These are phyloP conservation scores for Ricinus communis DNA, from an alignment of 345 rosid genomes.

Conservation along the genomic window DNA sequence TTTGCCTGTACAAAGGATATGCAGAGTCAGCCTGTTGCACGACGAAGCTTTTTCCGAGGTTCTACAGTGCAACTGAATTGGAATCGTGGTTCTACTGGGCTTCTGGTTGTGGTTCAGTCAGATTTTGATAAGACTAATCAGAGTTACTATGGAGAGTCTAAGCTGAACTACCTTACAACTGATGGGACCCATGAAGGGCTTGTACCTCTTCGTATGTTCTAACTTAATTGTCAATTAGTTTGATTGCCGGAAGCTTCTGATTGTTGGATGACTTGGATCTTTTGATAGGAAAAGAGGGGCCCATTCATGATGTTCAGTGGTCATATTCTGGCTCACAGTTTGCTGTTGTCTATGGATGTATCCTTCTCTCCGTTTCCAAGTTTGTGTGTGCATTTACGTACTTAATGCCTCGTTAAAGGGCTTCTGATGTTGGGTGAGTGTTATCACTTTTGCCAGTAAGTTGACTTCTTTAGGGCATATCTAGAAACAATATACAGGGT, in stretches of 20 bases:
- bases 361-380: slow-evolving; percentile 46
- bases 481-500: background rate
- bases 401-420: background rate
- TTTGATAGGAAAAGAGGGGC: slow-evolving; percentile 90
- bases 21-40: slow-evolving; percentile 74
- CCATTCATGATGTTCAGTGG: slow-evolving; percentile 98
- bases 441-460: background rate
- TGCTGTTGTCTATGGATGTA: slow-evolving; percentile 98
- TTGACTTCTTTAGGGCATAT: slow-evolving; percentile 2
- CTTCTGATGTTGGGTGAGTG: background rate
- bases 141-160: slow-evolving; percentile 93
- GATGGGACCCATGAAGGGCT: slow-evolving; percentile 89
- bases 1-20: slow-evolving; percentile 59
- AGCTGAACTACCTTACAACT: slow-evolving; percentile 83
- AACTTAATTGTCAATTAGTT: slow-evolving; percentile 15
- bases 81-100: slow-evolving; percentile 88
- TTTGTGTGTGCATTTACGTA: background rate
- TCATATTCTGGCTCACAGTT: slow-evolving; percentile 83
- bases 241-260: slow-evolving; percentile 27
- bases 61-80: slow-evolving; percentile 81
- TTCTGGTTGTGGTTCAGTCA: slow-evolving; percentile 74
- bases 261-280: slow-evolving; percentile 16
- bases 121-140: slow-evolving; percentile 98
- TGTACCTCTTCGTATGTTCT: slow-evolving; percentile 76
- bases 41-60: slow-evolving; percentile 84